A percentile compares a stretch with the other conserved stretches of the same genome.
Conservation (phyloP, 192 early-diverging fungal species). For the Backusella circina region DNA sequence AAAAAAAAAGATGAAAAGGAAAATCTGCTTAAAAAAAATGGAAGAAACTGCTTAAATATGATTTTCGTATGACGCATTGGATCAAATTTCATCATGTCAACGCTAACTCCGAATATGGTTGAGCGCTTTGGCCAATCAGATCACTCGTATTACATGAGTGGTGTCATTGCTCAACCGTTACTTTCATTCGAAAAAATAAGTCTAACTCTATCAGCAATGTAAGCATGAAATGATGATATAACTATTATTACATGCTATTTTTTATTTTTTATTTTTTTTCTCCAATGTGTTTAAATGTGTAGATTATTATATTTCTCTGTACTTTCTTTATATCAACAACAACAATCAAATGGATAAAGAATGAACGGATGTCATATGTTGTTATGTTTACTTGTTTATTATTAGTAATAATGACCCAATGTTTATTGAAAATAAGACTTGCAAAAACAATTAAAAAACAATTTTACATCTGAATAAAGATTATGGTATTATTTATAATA, state of each 20-base stretch:
- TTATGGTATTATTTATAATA: not conserved
- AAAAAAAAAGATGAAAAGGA: not conserved
- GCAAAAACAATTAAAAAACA: not conserved
- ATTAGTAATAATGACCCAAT: not conserved
- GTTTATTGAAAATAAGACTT: not conserved
- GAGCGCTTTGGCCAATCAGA: not conserved
- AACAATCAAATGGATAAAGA: not conserved
- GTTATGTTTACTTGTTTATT: not conserved
- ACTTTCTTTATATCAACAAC: not conserved
- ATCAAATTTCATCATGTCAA: conserved; percentile 1
- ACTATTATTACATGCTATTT: not conserved
- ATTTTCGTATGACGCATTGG: not conserved
- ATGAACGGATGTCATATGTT: not conserved
- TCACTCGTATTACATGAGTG: not conserved
- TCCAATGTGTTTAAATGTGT: not conserved
- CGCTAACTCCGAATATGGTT: not conserved
- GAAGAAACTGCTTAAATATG: not conserved
- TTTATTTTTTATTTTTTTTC: not conserved
- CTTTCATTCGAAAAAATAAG: not conserved
- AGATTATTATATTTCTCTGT: not conserved
- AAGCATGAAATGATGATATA: not conserved
- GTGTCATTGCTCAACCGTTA: not conserved
- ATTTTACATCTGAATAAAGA: too few relatives aligned
- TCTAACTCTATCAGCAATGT: not conserved
- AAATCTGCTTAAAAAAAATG: not conserved